phyloP scores from a whole-genome alignment of 768 basidiomycete species.

The Hypholoma fasciculare region DNA sequence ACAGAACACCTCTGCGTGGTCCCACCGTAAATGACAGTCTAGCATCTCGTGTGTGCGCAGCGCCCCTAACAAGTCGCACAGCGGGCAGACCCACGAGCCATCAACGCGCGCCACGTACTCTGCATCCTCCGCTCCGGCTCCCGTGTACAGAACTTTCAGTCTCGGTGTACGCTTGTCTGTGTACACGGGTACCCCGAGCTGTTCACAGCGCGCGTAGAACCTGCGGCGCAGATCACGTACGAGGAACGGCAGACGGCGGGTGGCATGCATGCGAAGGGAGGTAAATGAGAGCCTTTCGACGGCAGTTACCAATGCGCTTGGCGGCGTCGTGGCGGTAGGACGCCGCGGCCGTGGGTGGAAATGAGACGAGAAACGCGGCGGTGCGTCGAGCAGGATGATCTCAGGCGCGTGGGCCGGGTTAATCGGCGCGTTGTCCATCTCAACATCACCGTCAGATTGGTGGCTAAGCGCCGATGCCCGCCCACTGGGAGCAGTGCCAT shows the following conservation, averaged over 20 bases:
- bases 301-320: conserved; percentile 32
- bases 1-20: conserved; percentile 22
- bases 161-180: conserved; percentile 19
- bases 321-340: conserved; percentile 19
- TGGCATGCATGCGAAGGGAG: conserved; percentile 35
- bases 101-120: conserved; percentile 15
- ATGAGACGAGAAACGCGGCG: not conserved
- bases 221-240: conserved; percentile 49
- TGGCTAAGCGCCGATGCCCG: not conserved
- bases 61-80: conserved; percentile 24
- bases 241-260: conserved; percentile 54
- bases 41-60: conserved; percentile 26
- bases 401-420: not conserved
- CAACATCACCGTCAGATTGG: not conserved
- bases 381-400: not conserved
- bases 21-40: conserved; percentile 24
- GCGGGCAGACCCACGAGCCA: conserved; percentile 22
- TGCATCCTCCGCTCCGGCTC: conserved; percentile 4
- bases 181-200: conserved; percentile 32
- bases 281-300: conserved; percentile 32
- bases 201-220: conserved; percentile 44
- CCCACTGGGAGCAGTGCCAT: not conserved
- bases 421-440: not conserved
- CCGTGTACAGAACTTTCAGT: conserved; percentile 23
- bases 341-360: not conserved